These are phyloP conservation scores for Diplocarpon mali DNA, from an alignment of 2,329 filamentous ascomycete genomes.

Conservation along the genomic window DNA sequence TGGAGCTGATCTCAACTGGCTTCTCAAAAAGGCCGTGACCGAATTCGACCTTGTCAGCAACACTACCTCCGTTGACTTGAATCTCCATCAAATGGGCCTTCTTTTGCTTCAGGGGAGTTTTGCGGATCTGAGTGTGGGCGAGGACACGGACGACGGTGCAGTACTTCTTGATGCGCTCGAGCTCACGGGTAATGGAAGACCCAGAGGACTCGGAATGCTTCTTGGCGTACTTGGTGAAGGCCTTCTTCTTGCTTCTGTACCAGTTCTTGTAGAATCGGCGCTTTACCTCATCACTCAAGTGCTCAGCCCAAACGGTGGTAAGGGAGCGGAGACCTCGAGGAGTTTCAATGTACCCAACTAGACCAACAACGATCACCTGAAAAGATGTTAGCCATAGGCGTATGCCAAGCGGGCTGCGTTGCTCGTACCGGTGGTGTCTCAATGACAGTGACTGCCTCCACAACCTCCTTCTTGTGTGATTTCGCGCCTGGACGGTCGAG, in stretches of 20 bases:
- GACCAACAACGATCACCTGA: conserved; percentile 98
- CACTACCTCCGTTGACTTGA: conserved; percentile 95
- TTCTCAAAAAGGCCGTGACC: conserved; percentile 97
- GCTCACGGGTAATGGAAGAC: conserved; percentile 85
- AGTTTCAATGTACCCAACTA: conserved; percentile 99
- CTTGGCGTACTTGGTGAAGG: conserved; percentile 99
- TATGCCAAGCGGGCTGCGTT: conserved; percentile 71
- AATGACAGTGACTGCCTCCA: conserved; percentile 79
- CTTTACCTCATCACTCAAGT: conserved; percentile 97
- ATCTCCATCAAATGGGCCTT: conserved; percentile 99
- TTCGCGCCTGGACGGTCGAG: conserved; percentile 98
- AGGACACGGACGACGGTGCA: conserved; percentile 98
- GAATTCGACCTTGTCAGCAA: conserved; percentile 95
- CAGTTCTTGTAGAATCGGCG: conserved; percentile 99
- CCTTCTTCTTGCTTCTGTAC: conserved; percentile 99
- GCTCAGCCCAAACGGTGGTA: conserved; percentile 99
- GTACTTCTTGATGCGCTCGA: conserved; percentile 99
- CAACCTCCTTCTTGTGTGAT: conserved; percentile 98
- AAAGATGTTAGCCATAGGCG: conserved; percentile 60
- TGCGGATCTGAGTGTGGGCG: conserved; percentile 98
- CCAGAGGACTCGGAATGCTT: conserved; percentile 94
- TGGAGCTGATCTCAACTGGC: conserved; percentile 80
- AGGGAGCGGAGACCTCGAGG: conserved; percentile 98
- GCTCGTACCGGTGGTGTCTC: conserved; percentile 91
- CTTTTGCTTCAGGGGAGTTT: conserved; percentile 99